phyloP scores from a whole-genome alignment of 2,329 filamentous ascomycete species.

The Aspergillus ibericus region DNA sequence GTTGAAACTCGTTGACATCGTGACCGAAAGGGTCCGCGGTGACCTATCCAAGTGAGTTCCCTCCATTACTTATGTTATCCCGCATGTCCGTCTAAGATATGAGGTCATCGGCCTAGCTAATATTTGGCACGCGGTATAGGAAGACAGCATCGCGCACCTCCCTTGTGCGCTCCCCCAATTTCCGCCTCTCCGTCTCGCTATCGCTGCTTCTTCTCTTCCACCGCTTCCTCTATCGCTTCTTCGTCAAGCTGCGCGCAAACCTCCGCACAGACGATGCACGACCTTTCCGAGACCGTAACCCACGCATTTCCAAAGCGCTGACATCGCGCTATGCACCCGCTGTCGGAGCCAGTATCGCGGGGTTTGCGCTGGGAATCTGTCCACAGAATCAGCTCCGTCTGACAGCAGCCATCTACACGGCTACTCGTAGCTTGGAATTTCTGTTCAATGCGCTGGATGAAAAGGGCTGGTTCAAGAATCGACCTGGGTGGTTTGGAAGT shows the following conservation, averaged over 20 bases:
- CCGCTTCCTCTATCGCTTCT: slow-evolving; percentile 85
- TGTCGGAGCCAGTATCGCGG: slow-evolving; percentile 84
- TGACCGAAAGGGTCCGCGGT: slow-evolving; percentile 37
- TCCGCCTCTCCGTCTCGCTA: slow-evolving; percentile 78
- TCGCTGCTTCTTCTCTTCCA: slow-evolving; percentile 86
- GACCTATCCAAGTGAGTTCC: slow-evolving; percentile 24
- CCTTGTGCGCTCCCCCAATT: slow-evolving; percentile 60
- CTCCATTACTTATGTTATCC: neutral
- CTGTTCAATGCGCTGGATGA: slow-evolving; percentile 80
- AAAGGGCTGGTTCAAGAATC: slow-evolving; percentile 64
- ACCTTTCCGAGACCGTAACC: slow-evolving; percentile 81
- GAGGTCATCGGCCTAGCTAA: neutral
- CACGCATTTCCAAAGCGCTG: slow-evolving; percentile 68
- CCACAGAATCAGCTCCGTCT: slow-evolving; percentile 70
- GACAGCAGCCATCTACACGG: slow-evolving; percentile 76
- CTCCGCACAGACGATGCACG: slow-evolving; percentile 76
- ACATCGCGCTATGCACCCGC: slow-evolving; percentile 84
- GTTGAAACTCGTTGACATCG: slow-evolving; percentile 62
- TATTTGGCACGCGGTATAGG: neutral
- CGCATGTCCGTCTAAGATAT: neutral
- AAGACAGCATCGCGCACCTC: slow-evolving; percentile 42
- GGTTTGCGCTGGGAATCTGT: slow-evolving; percentile 77
- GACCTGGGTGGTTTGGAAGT: slow-evolving; percentile 82
- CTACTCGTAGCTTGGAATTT: slow-evolving; percentile 82
- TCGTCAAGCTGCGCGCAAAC: slow-evolving; percentile 73